Evolutionary conservation across 2,329 filamentous ascomycete genomes (phyloP), one percentile per base, ranked within the genome.

Genomic region (Metarhizium robertsii): DNA sequence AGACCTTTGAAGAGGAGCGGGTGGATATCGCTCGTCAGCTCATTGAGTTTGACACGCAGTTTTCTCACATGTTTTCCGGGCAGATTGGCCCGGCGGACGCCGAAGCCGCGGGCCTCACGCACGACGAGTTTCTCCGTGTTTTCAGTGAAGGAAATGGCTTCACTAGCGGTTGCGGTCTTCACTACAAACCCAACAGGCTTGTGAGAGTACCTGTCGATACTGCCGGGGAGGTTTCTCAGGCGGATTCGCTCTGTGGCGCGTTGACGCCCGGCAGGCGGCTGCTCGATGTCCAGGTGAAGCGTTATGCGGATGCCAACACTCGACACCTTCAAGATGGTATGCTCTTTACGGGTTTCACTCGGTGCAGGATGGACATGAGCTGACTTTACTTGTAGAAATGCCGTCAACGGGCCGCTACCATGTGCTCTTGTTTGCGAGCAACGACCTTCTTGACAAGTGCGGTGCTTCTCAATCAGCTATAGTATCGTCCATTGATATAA

Each of bases 1-100:
- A 38, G 16, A 52, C n/a, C 34, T 83, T 83, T 56, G 73, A 78
- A 30, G 55, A 66, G 8, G 80, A 84, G 58, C 71, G 80, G 68
- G 79, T 62, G 38, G 71, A 74, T 14, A 71, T 75, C 2, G 75
- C 75, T 0, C 64, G 71, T 42, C 69, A 75, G 6, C 68, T 77
- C 0, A 75, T 77, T 52, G 65, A 72, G n/a, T 76, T 76, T 40
- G 75, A 78, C 55, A 53, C 40, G n/a, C 10, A 58, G 0, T 65
- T 61, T 13, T 60, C 61, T 1, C 57, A 58, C 2, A 18, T 65
- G 2, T 65, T 65, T 30, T 62, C 61, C 1, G 56, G 64, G 0
- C 50, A 58, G 6, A 62, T 57, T 2, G 14, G 40, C 11, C 14
- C 54, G 10, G 50, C 60, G 2, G 57, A 59, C 0, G 49, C 53